These are phyloP conservation scores for Artemisia princeps DNA, from an alignment of 140 eudicot genomes.

Conservation along the genomic window DNA sequence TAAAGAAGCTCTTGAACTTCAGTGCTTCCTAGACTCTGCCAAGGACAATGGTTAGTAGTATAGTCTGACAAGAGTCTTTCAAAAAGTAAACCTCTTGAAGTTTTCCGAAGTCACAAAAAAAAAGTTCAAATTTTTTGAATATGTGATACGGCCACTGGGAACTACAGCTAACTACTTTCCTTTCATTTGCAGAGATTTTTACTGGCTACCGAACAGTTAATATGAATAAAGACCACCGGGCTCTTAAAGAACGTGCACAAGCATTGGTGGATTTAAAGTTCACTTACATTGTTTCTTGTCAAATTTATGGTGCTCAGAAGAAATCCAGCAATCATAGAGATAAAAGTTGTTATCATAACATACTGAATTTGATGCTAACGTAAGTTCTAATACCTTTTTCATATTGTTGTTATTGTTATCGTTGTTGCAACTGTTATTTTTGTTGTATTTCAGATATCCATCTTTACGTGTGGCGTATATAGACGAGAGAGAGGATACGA, in stretches of 20 bases:
- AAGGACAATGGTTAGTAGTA: conserved; percentile 59
- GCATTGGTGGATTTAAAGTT: conserved; percentile 90
- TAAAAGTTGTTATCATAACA: conserved; percentile 66
- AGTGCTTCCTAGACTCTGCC: conserved; percentile 82
- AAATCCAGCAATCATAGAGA: conserved; percentile 62
- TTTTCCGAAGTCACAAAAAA: too few species aligned
- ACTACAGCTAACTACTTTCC: conserved; percentile 10
- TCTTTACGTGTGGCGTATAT: conserved; percentile 92
- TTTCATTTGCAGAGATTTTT: conserved; percentile 55
- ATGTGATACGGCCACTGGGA: background rate
- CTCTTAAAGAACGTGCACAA: conserved; percentile 59
- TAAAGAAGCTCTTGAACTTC: conserved; percentile 85
- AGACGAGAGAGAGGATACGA: conserved; percentile 73
- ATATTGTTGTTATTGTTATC: background rate
- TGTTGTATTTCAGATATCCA: conserved; percentile 57
- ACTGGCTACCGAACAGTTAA: conserved; percentile 72
- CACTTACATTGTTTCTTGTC: conserved; percentile 97
- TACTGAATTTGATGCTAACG: conserved; percentile 81
- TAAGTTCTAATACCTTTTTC: conserved; percentile 25
- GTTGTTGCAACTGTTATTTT: background rate
- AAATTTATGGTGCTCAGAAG: conserved; percentile 88
- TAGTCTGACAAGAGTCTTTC: background rate
- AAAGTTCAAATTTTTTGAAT: background rate
- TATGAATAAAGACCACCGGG: conserved; percentile 38
- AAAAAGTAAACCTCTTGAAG: too few species aligned